Evolutionary conservation across 1,284 basidiomycete genomes (phyloP), one percentile per base, ranked within the genome.

Genomic region (Rhodotorula sp.): DNA sequence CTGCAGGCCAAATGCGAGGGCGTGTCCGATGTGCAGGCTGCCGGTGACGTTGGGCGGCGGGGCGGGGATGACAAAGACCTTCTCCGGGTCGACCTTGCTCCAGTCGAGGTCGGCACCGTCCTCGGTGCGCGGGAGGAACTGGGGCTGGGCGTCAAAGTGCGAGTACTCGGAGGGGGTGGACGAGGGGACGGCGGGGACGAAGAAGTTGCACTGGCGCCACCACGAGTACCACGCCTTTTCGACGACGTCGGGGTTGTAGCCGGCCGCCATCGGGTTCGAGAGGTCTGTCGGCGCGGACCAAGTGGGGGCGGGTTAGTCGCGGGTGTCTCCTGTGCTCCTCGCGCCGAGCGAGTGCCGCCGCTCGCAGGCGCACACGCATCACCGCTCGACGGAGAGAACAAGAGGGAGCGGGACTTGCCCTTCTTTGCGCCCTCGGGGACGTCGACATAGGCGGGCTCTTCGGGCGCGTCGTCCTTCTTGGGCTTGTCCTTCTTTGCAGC

Each of bases 31-130:
- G 81, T 99, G 97, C 66, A 99, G 84, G 76, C 89, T 91, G 34
- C 97, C 97, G 0, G 97, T 99, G 76, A 99, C 95, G 80, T 99
- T 99, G n/a, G 97, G 97, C 21, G 97, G 97, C 44, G 97, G 97
- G 9, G 89, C 87, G 1, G 95, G 91, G 61, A 99, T 88, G 73
- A 95, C 90, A 81, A 99, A 99, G 15, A 85, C 83, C 39, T 78
- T 80, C 13, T 69, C 66, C 39, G 65, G 66, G 67, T 77, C 65
- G 61, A 75, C n/a, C 60, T 71, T 66, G 54, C 48, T 53, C 71
- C 75, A 67, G 72, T 82, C 77, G 6, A 82, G 78, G 39, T 81
- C 85, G 62, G 88, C 88, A 74, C 90, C 85, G 21, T 85, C 78
- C 17, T 85, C 84, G 48, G 59, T 36, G 58, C 78, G 78, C 21